A percentile compares a stretch with the other conserved stretches of the same genome.
Evolutionary conservation across 345 rosid species (phyloP).

Genomic region (Barbarea vulgaris): DNA sequence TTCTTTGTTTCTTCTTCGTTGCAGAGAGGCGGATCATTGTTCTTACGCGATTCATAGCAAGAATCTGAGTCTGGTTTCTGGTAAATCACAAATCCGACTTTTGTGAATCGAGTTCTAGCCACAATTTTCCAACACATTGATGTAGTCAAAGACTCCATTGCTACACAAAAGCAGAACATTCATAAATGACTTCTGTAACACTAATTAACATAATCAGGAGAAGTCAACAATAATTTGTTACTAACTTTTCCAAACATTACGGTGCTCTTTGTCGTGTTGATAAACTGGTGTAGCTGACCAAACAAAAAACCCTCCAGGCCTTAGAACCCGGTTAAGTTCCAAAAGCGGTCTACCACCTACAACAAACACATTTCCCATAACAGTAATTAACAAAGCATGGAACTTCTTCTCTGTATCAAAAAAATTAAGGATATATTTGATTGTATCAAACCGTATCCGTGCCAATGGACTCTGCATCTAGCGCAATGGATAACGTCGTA

Average conservation of each 20-base stretch:
- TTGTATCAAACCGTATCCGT: constrained; percentile 39
- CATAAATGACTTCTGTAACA: background rate
- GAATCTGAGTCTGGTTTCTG: constrained; percentile 73
- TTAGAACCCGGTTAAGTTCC: constrained; percentile 87
- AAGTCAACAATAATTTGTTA: constrained; percentile 2
- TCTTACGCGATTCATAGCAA: constrained; percentile 65
- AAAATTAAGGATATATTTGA: constrained; percentile 15
- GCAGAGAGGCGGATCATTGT: constrained; percentile 62
- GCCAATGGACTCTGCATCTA: constrained; percentile 96
- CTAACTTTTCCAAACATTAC: constrained; percentile 72
- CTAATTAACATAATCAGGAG: background rate
- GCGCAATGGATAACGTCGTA: constrained; percentile 92
- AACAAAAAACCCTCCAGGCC: constrained; percentile 90
- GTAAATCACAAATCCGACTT: constrained; percentile 80
- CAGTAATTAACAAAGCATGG: background rate
- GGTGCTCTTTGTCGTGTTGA: constrained; percentile 58
- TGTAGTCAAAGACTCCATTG: constrained; percentile 67
- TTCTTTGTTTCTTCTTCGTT: constrained; percentile 44
- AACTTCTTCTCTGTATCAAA: constrained; percentile 41
- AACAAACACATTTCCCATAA: constrained; percentile 15
- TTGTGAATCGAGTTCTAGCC: constrained; percentile 57
- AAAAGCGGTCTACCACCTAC: constrained; percentile 87
- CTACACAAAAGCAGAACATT: constrained; percentile 39
- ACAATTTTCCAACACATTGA: constrained; percentile 87
- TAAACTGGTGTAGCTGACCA: constrained; percentile 99